Evolutionary conservation across 228 moss, liverwort and hornwort species (phyloP).

Genomic region (Sphagnum magellanicum): DNA sequence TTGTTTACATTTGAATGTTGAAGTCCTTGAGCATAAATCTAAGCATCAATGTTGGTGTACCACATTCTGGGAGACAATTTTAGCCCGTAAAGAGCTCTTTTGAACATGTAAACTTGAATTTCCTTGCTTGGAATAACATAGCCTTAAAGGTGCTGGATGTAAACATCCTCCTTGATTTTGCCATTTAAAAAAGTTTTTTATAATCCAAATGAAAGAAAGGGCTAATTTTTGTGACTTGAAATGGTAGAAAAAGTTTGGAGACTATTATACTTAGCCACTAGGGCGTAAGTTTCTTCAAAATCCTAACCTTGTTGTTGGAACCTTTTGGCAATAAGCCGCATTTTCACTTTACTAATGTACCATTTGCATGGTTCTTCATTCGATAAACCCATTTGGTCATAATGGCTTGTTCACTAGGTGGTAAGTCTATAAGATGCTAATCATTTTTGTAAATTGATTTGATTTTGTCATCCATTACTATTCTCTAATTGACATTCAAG

Average conservation of each 20-base stretch:
- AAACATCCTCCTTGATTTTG: neutral
- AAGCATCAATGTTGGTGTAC: slow-evolving; percentile 1
- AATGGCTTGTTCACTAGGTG: neutral
- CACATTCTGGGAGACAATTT: neutral
- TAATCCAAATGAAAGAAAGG: slow-evolving; percentile 3
- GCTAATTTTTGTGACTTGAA: neutral
- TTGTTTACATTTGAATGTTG: neutral
- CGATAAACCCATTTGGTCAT: neutral
- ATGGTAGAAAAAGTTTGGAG: neutral
- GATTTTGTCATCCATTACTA: neutral
- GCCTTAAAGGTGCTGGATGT: slow-evolving; percentile 1
- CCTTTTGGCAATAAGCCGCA: neutral
- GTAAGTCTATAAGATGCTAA: neutral
- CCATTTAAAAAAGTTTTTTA: slow-evolving; percentile 2
- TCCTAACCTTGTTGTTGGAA: slow-evolving; percentile 5
- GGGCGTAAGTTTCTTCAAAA: slow-evolving; percentile 3
- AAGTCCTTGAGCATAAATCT: neutral
- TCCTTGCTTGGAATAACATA: neutral
- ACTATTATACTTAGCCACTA: neutral
- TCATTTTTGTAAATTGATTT: neutral
- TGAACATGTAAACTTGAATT: neutral
- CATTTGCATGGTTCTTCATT: neutral
- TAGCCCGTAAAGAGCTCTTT: neutral
- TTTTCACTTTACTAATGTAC: neutral
- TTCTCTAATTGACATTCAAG: neutral